A percentile compares a stretch with the other conserved stretches of the same genome.
These are phyloP conservation scores for Fusarium fracticaudum DNA, from an alignment of 2,329 filamentous ascomycete genomes.

Conservation along the genomic window DNA sequence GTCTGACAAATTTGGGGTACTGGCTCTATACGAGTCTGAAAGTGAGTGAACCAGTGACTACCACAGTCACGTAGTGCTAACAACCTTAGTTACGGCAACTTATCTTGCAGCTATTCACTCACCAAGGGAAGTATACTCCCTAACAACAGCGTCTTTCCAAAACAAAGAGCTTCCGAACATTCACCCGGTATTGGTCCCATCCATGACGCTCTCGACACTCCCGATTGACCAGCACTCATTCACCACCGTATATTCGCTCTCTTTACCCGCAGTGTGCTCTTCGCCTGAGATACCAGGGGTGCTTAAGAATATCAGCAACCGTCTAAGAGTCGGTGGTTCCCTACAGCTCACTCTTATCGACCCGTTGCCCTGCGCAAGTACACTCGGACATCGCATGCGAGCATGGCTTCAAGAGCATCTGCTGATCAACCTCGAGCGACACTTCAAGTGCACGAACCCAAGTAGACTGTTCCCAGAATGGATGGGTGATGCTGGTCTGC, in stretches of 20 bases:
- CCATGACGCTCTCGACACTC: constrained; percentile 48
- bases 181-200: constrained; percentile 51
- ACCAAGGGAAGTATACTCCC: constrained; percentile 54
- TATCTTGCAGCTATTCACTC: constrained; percentile 59
- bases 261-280: constrained; percentile 65
- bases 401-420: constrained; percentile 71
- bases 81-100: constrained; percentile 55
- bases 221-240: constrained; percentile 56
- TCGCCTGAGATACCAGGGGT: constrained; percentile 65
- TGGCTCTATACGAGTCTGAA: constrained; percentile 63
- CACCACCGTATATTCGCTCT: constrained; percentile 61
- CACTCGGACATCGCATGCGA: constrained; percentile 65
- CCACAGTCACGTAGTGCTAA: neutral
- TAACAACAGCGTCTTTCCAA: constrained; percentile 56
- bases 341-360: constrained; percentile 71
- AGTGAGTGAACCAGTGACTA: constrained; percentile 46
- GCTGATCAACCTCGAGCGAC: constrained; percentile 65
- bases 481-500: constrained; percentile 65
- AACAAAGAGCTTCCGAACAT: constrained; percentile 52
- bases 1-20: constrained; percentile 45
- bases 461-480: constrained; percentile 67
- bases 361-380: constrained; percentile 64
- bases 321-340: constrained; percentile 63
- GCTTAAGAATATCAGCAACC: constrained; percentile 65
- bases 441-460: constrained; percentile 69